These are phyloP conservation scores for Salix purpurea DNA, from an alignment of 345 rosid genomes.

Conservation along the genomic window DNA sequence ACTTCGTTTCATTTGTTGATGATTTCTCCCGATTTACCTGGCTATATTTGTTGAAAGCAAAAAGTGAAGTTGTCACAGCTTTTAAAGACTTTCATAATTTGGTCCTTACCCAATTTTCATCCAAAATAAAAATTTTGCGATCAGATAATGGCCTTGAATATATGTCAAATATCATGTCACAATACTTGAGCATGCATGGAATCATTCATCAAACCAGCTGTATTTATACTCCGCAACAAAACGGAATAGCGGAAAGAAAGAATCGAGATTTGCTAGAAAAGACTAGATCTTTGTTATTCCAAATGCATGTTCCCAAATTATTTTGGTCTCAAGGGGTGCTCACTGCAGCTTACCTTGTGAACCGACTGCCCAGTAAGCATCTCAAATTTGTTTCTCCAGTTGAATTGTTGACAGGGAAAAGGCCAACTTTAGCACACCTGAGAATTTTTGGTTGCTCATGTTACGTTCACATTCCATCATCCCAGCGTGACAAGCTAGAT, in stretches of 20 bases:
- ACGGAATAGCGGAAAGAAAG: neutral
- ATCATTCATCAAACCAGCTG: neutral
- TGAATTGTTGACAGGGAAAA: neutral
- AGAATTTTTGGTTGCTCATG: neutral
- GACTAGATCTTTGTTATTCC: neutral
- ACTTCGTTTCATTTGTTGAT: neutral
- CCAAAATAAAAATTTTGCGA: neutral
- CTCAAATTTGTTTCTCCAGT: neutral
- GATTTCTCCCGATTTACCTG: neutral
- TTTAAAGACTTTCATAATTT: neutral
- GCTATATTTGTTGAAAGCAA: neutral
- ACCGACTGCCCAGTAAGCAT: neutral
- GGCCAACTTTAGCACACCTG: neutral
- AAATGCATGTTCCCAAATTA: neutral
- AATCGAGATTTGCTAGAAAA: neutral
- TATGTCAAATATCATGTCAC: neutral
- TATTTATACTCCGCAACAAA: neutral
- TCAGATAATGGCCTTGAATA: neutral
- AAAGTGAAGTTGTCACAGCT: neutral
- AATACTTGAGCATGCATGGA: neutral
- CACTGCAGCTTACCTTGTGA: neutral
- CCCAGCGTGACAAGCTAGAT: too few species aligned
- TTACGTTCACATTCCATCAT: neutral
- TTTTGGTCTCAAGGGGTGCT: neutral
- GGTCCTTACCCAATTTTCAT: neutral